phyloP scores from a whole-genome alignment of 352 stramenopile genomes.

The Phytophthora ohioensis region DNA sequence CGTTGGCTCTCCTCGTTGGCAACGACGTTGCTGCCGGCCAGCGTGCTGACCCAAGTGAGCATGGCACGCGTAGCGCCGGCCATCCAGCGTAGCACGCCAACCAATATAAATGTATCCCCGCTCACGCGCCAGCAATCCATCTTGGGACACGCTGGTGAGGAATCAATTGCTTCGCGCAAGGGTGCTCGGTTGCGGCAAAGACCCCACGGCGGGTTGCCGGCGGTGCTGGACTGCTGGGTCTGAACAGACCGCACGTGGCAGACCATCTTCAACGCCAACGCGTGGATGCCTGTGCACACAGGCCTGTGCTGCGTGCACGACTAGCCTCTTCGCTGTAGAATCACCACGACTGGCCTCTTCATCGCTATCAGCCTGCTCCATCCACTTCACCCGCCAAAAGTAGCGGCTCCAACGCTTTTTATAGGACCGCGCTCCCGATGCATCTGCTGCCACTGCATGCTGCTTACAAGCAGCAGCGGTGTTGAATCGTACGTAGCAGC shows the following conservation, averaged over 20 bases:
- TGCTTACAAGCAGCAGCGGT: not conserved
- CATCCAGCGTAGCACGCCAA: not conserved
- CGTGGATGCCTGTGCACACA: not conserved
- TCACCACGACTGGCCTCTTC: not conserved
- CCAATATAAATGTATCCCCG: not conserved
- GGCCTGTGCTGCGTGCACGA: no score
- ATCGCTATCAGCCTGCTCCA: not conserved
- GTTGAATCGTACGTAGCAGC: slow-evolving; percentile 1
- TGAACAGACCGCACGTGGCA: not conserved
- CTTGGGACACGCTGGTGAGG: slow-evolving; percentile 3
- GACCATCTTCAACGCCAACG: no score
- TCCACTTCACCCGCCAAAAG: slow-evolving; percentile 12
- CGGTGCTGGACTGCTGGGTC: slow-evolving; percentile 18
- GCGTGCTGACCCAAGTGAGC: not conserved
- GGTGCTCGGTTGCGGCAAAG: not conserved
- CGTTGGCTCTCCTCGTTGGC: not conserved
- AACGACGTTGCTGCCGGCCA: not conserved
- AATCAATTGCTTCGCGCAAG: not conserved
- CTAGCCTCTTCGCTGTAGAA: not conserved
- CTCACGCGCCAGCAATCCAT: not conserved
- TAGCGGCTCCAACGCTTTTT: slow-evolving; percentile 24
- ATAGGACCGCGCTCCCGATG: slow-evolving; percentile 10
- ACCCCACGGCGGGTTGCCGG: slow-evolving; percentile 20
- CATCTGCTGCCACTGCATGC: not conserved
- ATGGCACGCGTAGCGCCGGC: not conserved